Percentiles rank a stretch among this genome's conserved stretches.
Conservation (phyloP, 768 basidiomycete genomes). For the Tylopilus balloui region DNA sequence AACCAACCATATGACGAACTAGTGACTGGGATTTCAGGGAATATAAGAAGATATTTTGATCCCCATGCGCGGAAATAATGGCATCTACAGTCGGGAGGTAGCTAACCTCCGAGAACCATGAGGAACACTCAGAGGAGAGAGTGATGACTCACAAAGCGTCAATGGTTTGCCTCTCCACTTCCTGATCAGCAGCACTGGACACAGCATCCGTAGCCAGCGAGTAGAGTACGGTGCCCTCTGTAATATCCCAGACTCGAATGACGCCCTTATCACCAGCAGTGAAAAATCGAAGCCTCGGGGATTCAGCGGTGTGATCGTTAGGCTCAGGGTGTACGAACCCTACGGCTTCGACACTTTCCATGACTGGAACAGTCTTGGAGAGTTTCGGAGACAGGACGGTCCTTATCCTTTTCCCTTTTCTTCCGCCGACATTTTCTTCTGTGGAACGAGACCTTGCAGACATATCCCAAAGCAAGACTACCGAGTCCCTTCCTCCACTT, state of each 20-base stretch:
- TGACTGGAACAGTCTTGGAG: conserved; percentile 72
- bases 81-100: conserved; percentile 62
- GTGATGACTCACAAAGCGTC: conserved; percentile 68
- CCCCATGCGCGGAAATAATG: conserved; percentile 83
- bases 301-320: conserved; percentile 33
- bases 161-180: conserved; percentile 81
- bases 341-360: conserved; percentile 85
- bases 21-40: conserved; percentile 64
- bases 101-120: conserved; percentile 37
- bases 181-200: conserved; percentile 41
- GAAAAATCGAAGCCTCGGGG: conserved; percentile 59
- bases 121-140: conserved; percentile 12
- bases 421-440: conserved; percentile 23
- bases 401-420: conserved; percentile 46
- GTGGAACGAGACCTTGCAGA: conserved; percentile 8
- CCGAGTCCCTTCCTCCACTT: conserved; percentile 89
- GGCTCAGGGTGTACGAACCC: conserved; percentile 59
- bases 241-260: conserved; percentile 81
- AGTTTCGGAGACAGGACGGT: conserved; percentile 52
- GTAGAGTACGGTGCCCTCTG: conserved; percentile 57
- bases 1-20: conserved; percentile 85
- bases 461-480: conserved; percentile 91
- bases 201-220: conserved; percentile 48
- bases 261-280: conserved; percentile 91
- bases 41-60: conserved; percentile 95